Percentiles rank a stretch among this genome's conserved stretches.
phyloP scores from a whole-genome alignment of 768 basidiomycete genomes.

The Psilocybe azurescens region DNA sequence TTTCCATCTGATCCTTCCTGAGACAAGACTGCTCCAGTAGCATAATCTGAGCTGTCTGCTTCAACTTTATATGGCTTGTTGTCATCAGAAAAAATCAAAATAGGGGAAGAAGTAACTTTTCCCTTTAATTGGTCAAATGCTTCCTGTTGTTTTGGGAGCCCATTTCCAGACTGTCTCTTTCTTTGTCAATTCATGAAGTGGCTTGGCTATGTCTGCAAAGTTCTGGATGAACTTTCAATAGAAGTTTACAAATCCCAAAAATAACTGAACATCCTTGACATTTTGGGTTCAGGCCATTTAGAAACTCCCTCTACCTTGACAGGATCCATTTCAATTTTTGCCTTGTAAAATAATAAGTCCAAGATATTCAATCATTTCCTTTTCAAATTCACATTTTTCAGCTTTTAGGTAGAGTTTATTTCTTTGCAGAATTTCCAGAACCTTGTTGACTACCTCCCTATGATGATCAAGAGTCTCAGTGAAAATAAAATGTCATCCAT shows the following conservation, averaged over 20 bases:
- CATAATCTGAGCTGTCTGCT: too few species aligned
- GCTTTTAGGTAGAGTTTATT: constrained; percentile 40
- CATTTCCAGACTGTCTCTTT: constrained; percentile 29
- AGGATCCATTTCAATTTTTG: constrained; percentile 34
- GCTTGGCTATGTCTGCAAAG: constrained; percentile 32
- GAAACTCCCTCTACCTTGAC: constrained; percentile 33
- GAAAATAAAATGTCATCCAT: constrained; percentile 37
- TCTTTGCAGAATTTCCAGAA: constrained; percentile 28
- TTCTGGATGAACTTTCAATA: constrained; percentile 37
- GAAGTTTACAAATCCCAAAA: constrained; percentile 46
- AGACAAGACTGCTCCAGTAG: too few species aligned
- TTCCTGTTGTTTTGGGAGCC: constrained; percentile 16
- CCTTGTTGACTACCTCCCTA: constrained; percentile 10
- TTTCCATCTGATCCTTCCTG: too few species aligned
- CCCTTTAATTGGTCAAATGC: constrained; percentile 33
- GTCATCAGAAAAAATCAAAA: too few species aligned
- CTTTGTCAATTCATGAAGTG: constrained; percentile 19
- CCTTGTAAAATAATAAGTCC: constrained; percentile 29
- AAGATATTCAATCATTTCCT: constrained; percentile 36
- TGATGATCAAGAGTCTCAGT: constrained; percentile 26
- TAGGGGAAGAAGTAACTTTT: constrained; percentile 27
- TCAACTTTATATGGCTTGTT: too few species aligned
- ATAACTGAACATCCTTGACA: constrained; percentile 38
- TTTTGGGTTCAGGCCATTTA: constrained; percentile 35
- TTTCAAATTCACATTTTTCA: constrained; percentile 44